phyloP scores from a whole-genome alignment of 129 eudicot species.

The Centella asiatica region DNA sequence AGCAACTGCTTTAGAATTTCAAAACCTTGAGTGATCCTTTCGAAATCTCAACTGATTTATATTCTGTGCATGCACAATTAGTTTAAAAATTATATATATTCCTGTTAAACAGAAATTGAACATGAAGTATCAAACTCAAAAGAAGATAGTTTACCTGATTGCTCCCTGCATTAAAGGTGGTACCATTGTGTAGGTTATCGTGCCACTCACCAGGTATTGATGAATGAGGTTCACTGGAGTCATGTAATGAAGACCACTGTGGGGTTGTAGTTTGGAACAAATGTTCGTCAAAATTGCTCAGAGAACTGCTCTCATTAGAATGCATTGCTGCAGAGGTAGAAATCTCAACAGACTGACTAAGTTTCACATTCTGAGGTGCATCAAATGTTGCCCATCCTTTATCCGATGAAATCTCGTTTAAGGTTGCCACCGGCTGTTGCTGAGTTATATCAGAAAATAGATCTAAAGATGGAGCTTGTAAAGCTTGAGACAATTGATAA shows the following conservation, averaged over 20 bases:
- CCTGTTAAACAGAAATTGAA: too few relatives aligned
- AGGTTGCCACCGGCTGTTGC: slow-evolving; percentile 28
- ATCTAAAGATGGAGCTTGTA: too few relatives aligned
- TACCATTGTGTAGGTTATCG: slow-evolving; percentile 31
- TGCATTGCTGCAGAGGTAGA: slow-evolving; percentile 22
- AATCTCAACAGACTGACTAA: slow-evolving; percentile 21
- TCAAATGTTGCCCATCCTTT: slow-evolving; percentile 98
- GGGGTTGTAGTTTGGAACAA: slow-evolving; percentile 16
- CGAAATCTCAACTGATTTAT: too few relatives aligned
- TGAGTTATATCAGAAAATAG: slow-evolving; percentile 31
- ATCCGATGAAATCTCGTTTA: slow-evolving; percentile 25
- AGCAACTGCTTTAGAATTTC: too few relatives aligned
- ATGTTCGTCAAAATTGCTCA: slow-evolving; percentile 18
- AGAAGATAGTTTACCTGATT: slow-evolving; percentile 59
- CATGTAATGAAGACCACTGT: slow-evolving; percentile 41
- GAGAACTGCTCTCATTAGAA: slow-evolving; percentile 20
- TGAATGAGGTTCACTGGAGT: slow-evolving; percentile 32
- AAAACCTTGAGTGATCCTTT: too few relatives aligned
- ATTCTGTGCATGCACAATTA: too few relatives aligned
- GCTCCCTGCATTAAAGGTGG: slow-evolving; percentile 22
- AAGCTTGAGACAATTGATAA: too few relatives aligned
- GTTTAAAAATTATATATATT: too few relatives aligned
- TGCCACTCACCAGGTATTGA: slow-evolving; percentile 33
- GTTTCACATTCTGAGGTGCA: slow-evolving; percentile 37
- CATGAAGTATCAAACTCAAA: too few relatives aligned